These are phyloP conservation scores for Suillus discolor DNA, from an alignment of 768 basidiomycete genomes.

Conservation along the genomic window DNA sequence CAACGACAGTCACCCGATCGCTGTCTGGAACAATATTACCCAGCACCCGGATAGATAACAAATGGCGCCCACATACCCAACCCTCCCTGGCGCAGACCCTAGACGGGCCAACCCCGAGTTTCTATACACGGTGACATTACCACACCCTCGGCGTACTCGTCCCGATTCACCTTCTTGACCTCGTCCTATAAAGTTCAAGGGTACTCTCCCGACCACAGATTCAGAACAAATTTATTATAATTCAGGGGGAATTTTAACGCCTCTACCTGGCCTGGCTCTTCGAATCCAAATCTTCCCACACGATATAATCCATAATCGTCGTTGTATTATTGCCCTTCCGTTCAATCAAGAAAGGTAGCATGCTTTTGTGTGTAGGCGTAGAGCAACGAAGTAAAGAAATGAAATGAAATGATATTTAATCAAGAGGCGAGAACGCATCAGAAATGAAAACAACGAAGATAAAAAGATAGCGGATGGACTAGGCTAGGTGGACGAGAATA, in stretches of 20 bases:
- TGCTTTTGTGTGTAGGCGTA: background rate
- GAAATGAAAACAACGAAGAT: background rate
- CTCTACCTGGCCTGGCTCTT: background rate
- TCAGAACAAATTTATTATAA: slow-evolving; percentile 4
- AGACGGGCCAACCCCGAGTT: background rate
- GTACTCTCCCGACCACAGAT: background rate
- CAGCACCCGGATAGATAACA: background rate
- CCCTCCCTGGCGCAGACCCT: background rate
- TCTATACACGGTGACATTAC: slow-evolving; percentile 6
- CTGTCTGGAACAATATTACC: background rate
- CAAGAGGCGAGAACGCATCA: background rate
- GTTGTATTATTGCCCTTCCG: background rate
- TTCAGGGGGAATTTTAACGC: background rate
- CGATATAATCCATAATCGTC: background rate
- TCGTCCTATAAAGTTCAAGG: slow-evolving; percentile 5
- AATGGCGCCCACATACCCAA: background rate
- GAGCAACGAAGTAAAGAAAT: too few species aligned
- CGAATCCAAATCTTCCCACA: background rate
- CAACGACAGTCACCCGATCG: background rate
- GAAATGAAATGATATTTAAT: background rate
- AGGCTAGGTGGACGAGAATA: slow-evolving; percentile 1
- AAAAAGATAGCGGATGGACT: slow-evolving; percentile 1
- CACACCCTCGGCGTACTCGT: background rate
- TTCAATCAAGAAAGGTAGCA: slow-evolving; percentile 6
- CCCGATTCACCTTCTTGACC: slow-evolving; percentile 1